Percentiles rank a stretch among this genome's conserved stretches.
phyloP scores from a whole-genome alignment of 2,329 filamentous ascomycete species.

The Aschersonia sp. region DNA sequence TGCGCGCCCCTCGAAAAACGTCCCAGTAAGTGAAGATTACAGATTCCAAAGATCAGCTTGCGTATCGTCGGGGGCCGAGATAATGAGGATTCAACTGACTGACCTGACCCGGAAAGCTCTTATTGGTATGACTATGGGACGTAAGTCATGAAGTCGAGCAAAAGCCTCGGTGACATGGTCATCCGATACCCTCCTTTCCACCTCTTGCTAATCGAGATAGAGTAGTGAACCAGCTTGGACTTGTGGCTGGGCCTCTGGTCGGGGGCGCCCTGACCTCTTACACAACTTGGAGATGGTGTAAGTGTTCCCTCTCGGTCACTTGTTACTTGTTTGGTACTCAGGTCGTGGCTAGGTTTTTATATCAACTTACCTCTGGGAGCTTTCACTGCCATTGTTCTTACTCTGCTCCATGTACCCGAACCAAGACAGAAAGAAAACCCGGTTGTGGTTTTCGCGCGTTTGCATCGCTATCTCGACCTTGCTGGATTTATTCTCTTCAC shows the following conservation, averaged over 20 bases:
- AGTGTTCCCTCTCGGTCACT: conserved; percentile 4
- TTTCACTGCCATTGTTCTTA: conserved; percentile 16
- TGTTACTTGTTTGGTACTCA: background rate
- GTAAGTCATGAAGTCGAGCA: conserved; percentile 7
- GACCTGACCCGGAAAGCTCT: background rate
- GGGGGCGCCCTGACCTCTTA: conserved; percentile 23
- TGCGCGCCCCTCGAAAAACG: conserved; percentile 7
- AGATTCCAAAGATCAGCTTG: background rate
- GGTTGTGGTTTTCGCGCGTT: conserved; percentile 10
- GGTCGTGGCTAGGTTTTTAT: conserved; percentile 21
- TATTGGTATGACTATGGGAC: conserved; percentile 8
- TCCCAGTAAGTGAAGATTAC: conserved; percentile 5
- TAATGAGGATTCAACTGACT: background rate
- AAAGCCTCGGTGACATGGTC: background rate
- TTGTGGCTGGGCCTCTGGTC: conserved; percentile 27
- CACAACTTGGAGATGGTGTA: conserved; percentile 27
- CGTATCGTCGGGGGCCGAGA: background rate
- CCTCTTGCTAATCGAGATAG: background rate
- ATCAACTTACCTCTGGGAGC: conserved; percentile 30
- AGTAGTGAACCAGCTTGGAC: conserved; percentile 21
- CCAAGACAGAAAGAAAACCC: conserved; percentile 19
- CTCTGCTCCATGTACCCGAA: conserved; percentile 16
- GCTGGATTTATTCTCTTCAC: conserved; percentile 27
- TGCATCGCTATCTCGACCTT: conserved; percentile 20
- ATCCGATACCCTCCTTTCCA: background rate